phyloP scores from a whole-genome alignment of 352 stramenopile genomes.

The Pythium periplocum region DNA sequence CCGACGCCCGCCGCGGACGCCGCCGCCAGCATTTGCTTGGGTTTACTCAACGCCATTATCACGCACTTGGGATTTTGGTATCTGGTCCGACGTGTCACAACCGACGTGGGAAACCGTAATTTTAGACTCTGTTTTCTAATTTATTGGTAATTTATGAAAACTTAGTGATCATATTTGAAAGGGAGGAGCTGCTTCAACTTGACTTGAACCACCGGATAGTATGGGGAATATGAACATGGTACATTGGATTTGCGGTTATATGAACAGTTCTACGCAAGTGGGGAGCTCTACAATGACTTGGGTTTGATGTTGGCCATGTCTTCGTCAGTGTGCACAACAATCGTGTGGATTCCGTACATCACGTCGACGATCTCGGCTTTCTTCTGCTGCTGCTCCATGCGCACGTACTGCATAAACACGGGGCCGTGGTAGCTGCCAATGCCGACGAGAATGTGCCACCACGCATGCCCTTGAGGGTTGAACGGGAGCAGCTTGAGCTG shows the following conservation, averaged over 20 bases:
- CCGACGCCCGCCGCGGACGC: conserved; percentile 71
- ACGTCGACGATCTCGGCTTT: conserved; percentile 47
- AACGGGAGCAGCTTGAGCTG: conserved; percentile 44
- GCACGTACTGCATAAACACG: conserved; percentile 86
- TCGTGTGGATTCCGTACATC: conserved; percentile 62
- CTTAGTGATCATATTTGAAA: too few relatives aligned
- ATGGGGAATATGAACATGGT: too few relatives aligned
- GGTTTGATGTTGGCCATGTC: neutral
- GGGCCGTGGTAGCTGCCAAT: conserved; percentile 73
- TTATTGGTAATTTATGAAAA: too few relatives aligned
- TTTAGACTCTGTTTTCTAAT: too few relatives aligned
- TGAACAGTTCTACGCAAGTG: too few relatives aligned
- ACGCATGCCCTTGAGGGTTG: conserved; percentile 78
- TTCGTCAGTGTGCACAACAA: conserved; percentile 35
- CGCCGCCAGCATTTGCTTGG: conserved; percentile 76
- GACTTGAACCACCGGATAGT: too few relatives aligned
- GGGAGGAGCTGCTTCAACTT: too few relatives aligned
- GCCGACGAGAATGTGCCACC: conserved; percentile 83
- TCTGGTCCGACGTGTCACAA: too few relatives aligned
- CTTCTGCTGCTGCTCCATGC: conserved; percentile 66
- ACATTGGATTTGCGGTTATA: too few relatives aligned
- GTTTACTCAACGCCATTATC: conserved; percentile 70
- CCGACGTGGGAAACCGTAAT: too few relatives aligned
- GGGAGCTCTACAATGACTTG: conserved; percentile 8
- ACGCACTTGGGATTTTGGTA: too few relatives aligned